Percentiles rank a stretch among this genome's conserved stretches.
Evolutionary conservation across 2,329 filamentous ascomycete genomes (phyloP).

Genomic region (Colletotrichum tropicicola): DNA sequence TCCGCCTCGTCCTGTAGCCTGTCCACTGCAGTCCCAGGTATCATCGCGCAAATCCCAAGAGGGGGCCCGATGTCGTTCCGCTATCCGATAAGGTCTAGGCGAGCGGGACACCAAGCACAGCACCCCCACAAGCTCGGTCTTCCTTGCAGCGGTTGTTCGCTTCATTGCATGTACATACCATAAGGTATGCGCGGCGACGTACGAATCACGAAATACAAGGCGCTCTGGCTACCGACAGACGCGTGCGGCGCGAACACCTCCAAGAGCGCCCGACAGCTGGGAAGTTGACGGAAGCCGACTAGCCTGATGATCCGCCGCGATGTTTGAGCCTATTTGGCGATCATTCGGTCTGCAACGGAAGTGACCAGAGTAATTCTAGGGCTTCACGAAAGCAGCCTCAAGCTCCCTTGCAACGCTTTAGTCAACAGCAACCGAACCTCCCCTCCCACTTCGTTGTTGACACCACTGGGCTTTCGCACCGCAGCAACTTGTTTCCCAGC

Average conservation of each 20-base stretch:
- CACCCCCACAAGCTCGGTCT: constrained; percentile 15
- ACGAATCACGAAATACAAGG: neutral
- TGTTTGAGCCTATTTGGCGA: constrained; percentile 17
- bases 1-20: neutral
- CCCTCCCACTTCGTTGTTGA: neutral
- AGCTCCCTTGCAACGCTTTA: neutral
- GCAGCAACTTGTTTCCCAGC: constrained; percentile 1
- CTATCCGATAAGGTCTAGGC: constrained; percentile 13
- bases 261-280: neutral
- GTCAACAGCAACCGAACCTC: neutral
- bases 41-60: constrained; percentile 19
- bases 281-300: constrained; percentile 18
- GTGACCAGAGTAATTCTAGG: constrained; percentile 18
- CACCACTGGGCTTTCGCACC: neutral
- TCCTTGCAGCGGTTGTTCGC: constrained; percentile 10
- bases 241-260: constrained; percentile 8
- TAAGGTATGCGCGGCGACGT: neutral
- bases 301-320: constrained; percentile 21
- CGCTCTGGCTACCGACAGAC: constrained; percentile 14
- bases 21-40: constrained; percentile 8
- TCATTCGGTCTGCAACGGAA: constrained; percentile 10
- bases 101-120: constrained; percentile 5
- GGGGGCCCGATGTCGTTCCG: constrained; percentile 22
- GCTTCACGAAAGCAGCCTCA: constrained; percentile 18
- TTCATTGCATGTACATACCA: neutral